A percentile compares a stretch with the other conserved stretches of the same genome.
Conservation (phyloP, 495 filamentous ascomycete species). For the Aspergillus nidulans region DNA sequence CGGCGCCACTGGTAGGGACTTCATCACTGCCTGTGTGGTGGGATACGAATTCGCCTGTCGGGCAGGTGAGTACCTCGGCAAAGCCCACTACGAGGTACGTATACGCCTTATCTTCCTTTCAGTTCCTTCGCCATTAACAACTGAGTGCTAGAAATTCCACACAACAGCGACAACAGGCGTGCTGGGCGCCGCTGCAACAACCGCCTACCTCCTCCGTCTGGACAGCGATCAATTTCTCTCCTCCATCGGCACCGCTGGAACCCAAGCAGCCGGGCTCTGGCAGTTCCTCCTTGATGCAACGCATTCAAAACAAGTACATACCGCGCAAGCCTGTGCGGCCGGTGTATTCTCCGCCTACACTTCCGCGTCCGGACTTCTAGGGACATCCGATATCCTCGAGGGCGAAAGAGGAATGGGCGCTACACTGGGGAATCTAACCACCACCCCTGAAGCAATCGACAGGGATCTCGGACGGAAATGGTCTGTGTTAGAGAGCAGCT, state of each 20-base stretch:
- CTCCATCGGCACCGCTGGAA: slow-evolving; percentile 34
- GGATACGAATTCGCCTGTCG: slow-evolving; percentile 35
- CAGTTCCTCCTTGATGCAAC: slow-evolving; percentile 35
- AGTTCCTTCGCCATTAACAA: slow-evolving; percentile 1
- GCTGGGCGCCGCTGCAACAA: slow-evolving; percentile 30
- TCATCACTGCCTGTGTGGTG: slow-evolving; percentile 33
- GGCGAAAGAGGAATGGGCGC: slow-evolving; percentile 31
- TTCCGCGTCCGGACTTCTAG: slow-evolving; percentile 26
- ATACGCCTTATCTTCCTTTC: background rate
- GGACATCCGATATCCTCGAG: slow-evolving; percentile 33
- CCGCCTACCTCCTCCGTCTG: slow-evolving; percentile 25
- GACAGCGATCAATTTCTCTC: slow-evolving; percentile 21
- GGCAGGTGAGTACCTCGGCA: slow-evolving; percentile 30
- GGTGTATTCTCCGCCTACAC: slow-evolving; percentile 35
- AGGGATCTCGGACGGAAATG: slow-evolving; percentile 23
- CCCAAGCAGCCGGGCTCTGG: slow-evolving; percentile 36
- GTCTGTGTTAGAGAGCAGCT: slow-evolving; percentile 27
- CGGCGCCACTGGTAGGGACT: slow-evolving; percentile 27
- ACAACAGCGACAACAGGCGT: slow-evolving; percentile 31
- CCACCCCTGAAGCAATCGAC: slow-evolving; percentile 28
- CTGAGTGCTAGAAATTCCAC: slow-evolving; percentile 26
- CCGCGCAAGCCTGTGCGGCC: slow-evolving; percentile 33
- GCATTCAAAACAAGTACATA: slow-evolving; percentile 38
- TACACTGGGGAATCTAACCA: slow-evolving; percentile 23
- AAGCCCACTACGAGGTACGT: slow-evolving; percentile 33